Evolutionary conservation across 2,329 filamentous ascomycete species (phyloP).

Genomic region (Biscogniauxia mediterranea): DNA sequence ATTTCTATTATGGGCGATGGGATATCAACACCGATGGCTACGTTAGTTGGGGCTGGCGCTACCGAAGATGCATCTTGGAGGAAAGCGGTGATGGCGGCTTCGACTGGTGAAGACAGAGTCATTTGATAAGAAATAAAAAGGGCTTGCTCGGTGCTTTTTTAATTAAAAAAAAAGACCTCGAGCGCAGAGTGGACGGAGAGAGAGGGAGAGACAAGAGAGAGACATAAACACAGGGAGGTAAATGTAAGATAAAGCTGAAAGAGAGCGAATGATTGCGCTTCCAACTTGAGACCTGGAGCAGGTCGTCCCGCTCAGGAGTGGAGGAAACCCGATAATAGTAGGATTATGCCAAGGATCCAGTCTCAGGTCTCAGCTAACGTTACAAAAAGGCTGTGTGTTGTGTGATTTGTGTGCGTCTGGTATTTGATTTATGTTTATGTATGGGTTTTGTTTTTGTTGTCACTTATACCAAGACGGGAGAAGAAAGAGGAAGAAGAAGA

Average conservation of each 20-base stretch:
- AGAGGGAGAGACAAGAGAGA: neutral
- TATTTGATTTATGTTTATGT: neutral
- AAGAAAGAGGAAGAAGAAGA: neutral
- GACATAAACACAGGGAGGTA: slow-evolving; percentile 10
- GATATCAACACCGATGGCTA: slow-evolving; percentile 23
- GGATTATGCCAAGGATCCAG: neutral
- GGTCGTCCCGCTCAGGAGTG: neutral
- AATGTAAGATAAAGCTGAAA: neutral
- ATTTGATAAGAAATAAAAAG: slow-evolving; percentile 14
- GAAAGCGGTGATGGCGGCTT: slow-evolving; percentile 8
- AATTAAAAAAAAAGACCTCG: neutral
- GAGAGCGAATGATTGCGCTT: neutral
- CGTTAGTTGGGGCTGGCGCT: slow-evolving; percentile 20
- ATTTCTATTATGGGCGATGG: slow-evolving; percentile 19
- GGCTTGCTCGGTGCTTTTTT: slow-evolving; percentile 1
- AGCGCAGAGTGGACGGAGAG: neutral
- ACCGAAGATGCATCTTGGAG: slow-evolving; percentile 19
- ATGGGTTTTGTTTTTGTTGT: no score
- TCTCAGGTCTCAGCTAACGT: neutral
- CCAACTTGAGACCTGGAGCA: neutral
- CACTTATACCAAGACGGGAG: neutral
- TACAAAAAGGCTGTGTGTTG: neutral
- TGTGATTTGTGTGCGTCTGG: neutral
- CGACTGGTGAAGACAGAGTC: slow-evolving; percentile 25
- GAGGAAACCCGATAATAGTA: neutral